These are phyloP conservation scores for Phyllosticta capitalensis DNA, from an alignment of 2,329 filamentous ascomycete genomes.

Conservation along the genomic window DNA sequence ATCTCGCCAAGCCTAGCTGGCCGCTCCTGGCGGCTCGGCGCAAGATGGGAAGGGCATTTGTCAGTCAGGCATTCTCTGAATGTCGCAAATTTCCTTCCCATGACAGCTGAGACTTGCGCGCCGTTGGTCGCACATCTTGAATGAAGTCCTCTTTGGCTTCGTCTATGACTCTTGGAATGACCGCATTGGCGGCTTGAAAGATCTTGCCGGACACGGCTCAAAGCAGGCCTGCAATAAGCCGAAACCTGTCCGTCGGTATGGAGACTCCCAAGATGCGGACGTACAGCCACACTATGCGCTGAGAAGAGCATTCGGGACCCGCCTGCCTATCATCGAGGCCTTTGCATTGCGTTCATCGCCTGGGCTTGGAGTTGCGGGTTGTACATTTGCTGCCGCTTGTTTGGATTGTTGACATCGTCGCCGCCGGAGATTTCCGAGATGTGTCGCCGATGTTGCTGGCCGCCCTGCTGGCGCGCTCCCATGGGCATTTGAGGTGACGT, in stretches of 20 bases:
- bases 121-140: neutral
- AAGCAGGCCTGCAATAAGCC: neutral
- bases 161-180: neutral
- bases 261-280: neutral
- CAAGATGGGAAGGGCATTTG: neutral
- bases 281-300: neutral
- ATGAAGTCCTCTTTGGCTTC: neutral
- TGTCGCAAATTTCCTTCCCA: neutral
- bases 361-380: conserved; percentile 30
- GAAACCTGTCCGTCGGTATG: neutral
- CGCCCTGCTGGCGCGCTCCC: conserved; percentile 20
- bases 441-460: conserved; percentile 42
- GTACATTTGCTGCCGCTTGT: conserved; percentile 52
- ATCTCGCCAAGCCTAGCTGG: neutral
- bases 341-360: conserved; percentile 41
- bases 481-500: conserved; percentile 31
- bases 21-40: neutral
- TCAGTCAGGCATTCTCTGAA: neutral
- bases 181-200: neutral
- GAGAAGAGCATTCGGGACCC: neutral
- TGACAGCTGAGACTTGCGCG: neutral
- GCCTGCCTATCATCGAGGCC: conserved; percentile 28
- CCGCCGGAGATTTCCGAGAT: conserved; percentile 53
- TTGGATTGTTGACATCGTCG: conserved; percentile 40
- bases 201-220: neutral